phyloP scores from a whole-genome alignment of 768 basidiomycete species.

The Tricholoma flavovirens region DNA sequence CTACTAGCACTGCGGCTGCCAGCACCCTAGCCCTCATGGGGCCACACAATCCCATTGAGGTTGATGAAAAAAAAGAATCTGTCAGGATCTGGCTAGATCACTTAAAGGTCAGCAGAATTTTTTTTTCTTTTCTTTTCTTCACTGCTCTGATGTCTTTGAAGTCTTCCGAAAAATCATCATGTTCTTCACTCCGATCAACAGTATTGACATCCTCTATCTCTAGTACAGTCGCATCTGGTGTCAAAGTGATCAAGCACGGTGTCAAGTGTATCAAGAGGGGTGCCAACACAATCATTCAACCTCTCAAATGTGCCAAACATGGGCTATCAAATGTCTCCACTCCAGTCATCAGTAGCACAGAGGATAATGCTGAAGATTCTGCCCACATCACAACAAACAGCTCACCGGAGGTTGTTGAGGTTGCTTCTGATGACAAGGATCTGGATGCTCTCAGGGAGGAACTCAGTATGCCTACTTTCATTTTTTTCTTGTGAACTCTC shows the following conservation, averaged over 20 bases:
- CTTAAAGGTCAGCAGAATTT: background rate
- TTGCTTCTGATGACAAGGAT: background rate
- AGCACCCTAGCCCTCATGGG: background rate
- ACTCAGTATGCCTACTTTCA: background rate
- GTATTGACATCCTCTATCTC: background rate
- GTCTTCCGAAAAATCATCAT: background rate
- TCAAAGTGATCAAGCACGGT: background rate
- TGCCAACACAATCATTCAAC: background rate
- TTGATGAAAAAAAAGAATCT: background rate
- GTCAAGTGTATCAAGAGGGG: background rate
- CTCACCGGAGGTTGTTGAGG: background rate
- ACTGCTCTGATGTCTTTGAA: background rate
- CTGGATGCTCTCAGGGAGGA: background rate
- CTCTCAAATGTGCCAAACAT: background rate
- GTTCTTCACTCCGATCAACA: background rate
- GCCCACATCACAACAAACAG: background rate
- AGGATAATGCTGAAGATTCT: no score
- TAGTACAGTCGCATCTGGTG: background rate
- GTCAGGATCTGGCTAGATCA: background rate
- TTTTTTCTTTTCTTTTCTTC: background rate
- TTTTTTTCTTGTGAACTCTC: background rate
- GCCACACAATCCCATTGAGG: background rate
- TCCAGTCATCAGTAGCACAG: background rate
- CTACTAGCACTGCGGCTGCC: background rate
- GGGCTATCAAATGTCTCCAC: background rate